Evolutionary conservation across 192 early-diverging fungal genomes (phyloP), one percentile per base, ranked within the genome.

Genomic region (Chytriomyces hyalinus): DNA sequence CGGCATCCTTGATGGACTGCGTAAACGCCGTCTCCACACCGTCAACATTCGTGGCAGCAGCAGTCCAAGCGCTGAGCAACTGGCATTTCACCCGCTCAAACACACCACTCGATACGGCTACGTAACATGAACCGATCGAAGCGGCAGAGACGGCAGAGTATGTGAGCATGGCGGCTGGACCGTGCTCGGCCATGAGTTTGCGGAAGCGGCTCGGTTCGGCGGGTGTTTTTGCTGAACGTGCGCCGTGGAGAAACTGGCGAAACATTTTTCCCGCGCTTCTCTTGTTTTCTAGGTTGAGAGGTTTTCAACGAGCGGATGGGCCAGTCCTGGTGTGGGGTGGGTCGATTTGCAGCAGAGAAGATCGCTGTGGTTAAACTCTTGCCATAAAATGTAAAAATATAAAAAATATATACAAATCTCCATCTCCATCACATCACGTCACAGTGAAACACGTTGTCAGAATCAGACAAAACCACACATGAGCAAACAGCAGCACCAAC

Each of bases 141-240:
- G 82, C 78, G 9, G 51, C 51, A 3, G 83, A 82, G 6, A 84
- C 78, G 17, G 47, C 63, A 20, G 68, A 57, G 76, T 84, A 84
- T 20, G 83, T 81, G 46, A 81, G 44, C 28, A 81, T 47, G 8
- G 83, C 79, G 51, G 74, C 73, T 0, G 80, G 80, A 8, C 83
- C 83, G 26, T 84, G 78, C 43, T 76, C 68, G 49, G 66, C 66
- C 17, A 79, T 47, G n/a, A 83, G 72, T 22, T 44, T 67, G 22
- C 49, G 22, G 75, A 76, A 53, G 24, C 44, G 13, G 68, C n/a
- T n/a, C 13, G 20, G 65, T 66, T 70, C 20, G n/a, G 24, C 46
- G 10, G 43, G n/a, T 0, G 1, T 10, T 49, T 22, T 17, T 45
- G 46, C 1, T 70, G 68, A 47, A 5, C 13, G 47, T n/a, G 68